Base-by-base conservation (phyloP, 306 rosid species). In the Citrullus colocynthis region DNA sequence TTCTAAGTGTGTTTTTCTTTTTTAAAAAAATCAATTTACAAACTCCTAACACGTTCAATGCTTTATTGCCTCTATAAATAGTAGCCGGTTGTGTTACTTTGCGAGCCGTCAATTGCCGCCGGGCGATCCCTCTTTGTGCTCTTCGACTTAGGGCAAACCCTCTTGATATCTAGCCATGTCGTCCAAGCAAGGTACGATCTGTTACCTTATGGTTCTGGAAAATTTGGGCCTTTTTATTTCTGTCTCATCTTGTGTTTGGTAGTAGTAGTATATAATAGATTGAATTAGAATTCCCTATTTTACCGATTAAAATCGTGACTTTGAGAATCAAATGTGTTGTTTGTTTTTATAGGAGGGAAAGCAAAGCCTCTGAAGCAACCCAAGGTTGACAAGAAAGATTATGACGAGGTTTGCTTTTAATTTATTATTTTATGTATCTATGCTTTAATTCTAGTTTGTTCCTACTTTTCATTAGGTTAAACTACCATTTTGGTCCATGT, bases 341-440 rank as follows among this genome's bases (percentile, higher is more conserved):
- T 0, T 49, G 37, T 24, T 24, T 21, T 60, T 59, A 21, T 37
- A 93, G 96, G 98, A 74, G 98, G 97, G 81, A 93, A 93, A 75
- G 98, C 98, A 9, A 93, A 93, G 92, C 98, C 98, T 82, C 80
- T 93, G 92, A 93, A 93, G 96, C 89, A 88, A 45, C 97, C 98
- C 72, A 91, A 93, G 91, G 82, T 87, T 44, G 97, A 90, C 4
- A 90, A 93, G 89, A 93, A 91, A 75, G 98, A 91, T 0, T 91
- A 91, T 78, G 92, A 93, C 64, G 96, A 93, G 90, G 98, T 91
- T 87, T 75, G 36, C 16, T 59, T 59, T 44, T 14, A 13, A 6
- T 11, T 49, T 21, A 60, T 81, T 2, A 5, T 39, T 42, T 51
- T 7, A 45, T 60, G 60, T 21, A 30, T 24, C n/a, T 37, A 9